Evolutionary conservation across 148 eudicot species (phyloP).

Genomic region (Camellia japonica): DNA sequence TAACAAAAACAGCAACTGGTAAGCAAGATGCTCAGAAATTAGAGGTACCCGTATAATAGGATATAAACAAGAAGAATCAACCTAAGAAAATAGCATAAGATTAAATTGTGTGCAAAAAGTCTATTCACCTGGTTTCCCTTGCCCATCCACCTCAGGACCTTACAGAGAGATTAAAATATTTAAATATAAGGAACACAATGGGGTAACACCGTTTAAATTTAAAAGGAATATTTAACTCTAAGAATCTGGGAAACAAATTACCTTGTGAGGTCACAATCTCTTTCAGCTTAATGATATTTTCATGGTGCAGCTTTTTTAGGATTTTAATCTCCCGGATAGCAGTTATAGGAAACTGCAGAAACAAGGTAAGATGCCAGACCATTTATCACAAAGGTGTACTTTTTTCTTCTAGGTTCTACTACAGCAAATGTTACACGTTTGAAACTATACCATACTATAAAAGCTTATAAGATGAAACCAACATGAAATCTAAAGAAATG

Average conservation of each 20-base stretch:
- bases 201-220: not conserved
- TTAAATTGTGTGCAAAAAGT: conserved; percentile 3
- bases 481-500: conserved; percentile 13
- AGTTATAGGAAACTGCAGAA: conserved; percentile 53
- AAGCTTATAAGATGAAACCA: not conserved
- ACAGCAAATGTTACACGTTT: not conserved
- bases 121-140: conserved; percentile 23
- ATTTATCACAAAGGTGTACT: not conserved
- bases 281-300: conserved; percentile 46
- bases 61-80: not conserved
- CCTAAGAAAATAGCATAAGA: not conserved
- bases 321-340: conserved; percentile 56
- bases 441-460: not conserved
- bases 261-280: conserved; percentile 61
- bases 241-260: conserved; percentile 13
- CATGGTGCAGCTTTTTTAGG: conserved; percentile 43
- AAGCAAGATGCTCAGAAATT: not conserved
- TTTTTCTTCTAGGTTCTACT: not conserved
- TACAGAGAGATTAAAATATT: conserved; percentile 6
- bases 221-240: not conserved
- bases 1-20: not conserved
- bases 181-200: conserved; percentile 7
- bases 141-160: conserved; percentile 30
- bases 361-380: conserved; percentile 15
- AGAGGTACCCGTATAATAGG: not conserved